Conservation (phyloP, 2,329 filamentous ascomycete genomes). For the Fusarium circinatum region DNA sequence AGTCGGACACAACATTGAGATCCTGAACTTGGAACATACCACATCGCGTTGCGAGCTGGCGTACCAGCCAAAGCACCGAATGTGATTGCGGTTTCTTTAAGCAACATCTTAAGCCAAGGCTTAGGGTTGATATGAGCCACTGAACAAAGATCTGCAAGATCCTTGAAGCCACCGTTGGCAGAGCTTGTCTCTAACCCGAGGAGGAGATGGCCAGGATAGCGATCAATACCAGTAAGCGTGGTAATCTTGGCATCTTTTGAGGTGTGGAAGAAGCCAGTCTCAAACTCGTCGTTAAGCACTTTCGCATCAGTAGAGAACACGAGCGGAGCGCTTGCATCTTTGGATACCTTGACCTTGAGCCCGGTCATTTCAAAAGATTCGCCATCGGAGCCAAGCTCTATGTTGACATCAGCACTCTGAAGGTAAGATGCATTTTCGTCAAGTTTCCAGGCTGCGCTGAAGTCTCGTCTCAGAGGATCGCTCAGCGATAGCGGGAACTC, state of each 20-base stretch:
- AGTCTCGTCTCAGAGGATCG: neutral
- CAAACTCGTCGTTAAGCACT: neutral
- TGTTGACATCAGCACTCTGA: neutral
- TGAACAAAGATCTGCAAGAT: neutral
- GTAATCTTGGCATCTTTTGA: neutral
- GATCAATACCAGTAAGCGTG: neutral
- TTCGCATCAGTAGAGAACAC: neutral
- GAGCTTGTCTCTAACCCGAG: fast-evolving
- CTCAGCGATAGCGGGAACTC: fast-evolving
- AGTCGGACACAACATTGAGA: fast-evolving
- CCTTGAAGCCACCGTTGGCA: fast-evolving
- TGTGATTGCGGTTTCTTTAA: fast-evolving
- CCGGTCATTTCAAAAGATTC: neutral
- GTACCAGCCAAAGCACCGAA: neutral
- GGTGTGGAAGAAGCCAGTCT: fast-evolving
- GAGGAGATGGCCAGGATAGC: neutral
- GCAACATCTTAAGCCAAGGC: neutral
- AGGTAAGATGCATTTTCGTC: neutral
- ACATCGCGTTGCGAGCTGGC: neutral
- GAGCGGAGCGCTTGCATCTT: neutral
- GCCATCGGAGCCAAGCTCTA: neutral
- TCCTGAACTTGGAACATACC: neutral
- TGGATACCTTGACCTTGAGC: fast-evolving
- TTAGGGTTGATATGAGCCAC: fast-evolving
- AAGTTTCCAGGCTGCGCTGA: neutral